phyloP scores from a whole-genome alignment of 2,329 filamentous ascomycete genomes.

The Massarina eburnea region DNA sequence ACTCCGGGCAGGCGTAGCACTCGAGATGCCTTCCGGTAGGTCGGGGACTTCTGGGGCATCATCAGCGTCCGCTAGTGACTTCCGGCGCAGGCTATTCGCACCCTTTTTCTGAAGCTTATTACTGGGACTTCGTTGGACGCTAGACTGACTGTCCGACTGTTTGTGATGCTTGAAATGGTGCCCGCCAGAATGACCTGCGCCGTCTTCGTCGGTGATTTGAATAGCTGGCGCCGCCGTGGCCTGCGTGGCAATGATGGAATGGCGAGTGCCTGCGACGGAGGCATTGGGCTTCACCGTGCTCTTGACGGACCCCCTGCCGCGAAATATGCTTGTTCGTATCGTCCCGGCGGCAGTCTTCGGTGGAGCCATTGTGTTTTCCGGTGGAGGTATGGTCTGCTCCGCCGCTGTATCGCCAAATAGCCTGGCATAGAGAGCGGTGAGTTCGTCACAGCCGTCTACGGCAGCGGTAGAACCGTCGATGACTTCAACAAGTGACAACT shows the following conservation, averaged over 20 bases:
- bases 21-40: constrained; percentile 20
- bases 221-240: constrained; percentile 64
- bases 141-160: constrained; percentile 34
- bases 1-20: constrained; percentile 18
- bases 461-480: constrained; percentile 81
- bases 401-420: constrained; percentile 68
- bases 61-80: constrained; percentile 21
- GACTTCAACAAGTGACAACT: constrained; percentile 79
- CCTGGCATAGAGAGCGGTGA: constrained; percentile 77
- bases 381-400: constrained; percentile 41
- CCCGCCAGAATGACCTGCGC: constrained; percentile 35
- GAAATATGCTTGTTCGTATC: constrained; percentile 75
- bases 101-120: constrained; percentile 45
- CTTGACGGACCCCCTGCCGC: constrained; percentile 44
- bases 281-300: constrained; percentile 19
- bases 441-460: constrained; percentile 83
- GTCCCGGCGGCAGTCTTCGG: constrained; percentile 65
- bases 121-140: constrained; percentile 42
- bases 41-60: constrained; percentile 26
- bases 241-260: constrained; percentile 29
- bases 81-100: constrained; percentile 38
- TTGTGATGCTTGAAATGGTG: constrained; percentile 42
- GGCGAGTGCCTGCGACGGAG: constrained; percentile 28
- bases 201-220: constrained; percentile 70
- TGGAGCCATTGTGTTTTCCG: constrained; percentile 53